Percentiles rank a stretch among this genome's conserved stretches.
Conservation (phyloP, 306 rosid genomes). For the Astragalus membranaceus region DNA sequence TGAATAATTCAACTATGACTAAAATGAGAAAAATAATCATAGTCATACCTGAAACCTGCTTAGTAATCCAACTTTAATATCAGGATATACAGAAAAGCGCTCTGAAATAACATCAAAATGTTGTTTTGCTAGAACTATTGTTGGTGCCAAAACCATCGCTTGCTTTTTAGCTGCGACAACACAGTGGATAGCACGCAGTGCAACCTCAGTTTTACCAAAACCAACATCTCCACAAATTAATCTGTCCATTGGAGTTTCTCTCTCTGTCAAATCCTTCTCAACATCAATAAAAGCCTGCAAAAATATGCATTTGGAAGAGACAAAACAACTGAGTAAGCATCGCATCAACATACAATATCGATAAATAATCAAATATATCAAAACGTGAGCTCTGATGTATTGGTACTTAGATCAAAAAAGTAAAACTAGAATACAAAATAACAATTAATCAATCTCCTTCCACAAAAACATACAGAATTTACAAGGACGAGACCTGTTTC, state of each 20-base stretch:
- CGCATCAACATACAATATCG: not conserved
- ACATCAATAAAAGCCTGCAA: constrained; percentile 87
- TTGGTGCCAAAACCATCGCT: constrained; percentile 94
- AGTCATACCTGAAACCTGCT: constrained; percentile 91
- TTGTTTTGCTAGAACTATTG: constrained; percentile 91
- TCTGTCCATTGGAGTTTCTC: constrained; percentile 94
- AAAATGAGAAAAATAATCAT: not conserved
- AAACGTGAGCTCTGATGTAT: not conserved
- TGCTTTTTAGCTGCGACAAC: constrained; percentile 87
- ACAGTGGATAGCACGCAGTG: constrained; percentile 82
- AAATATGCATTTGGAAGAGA: constrained; percentile 7
- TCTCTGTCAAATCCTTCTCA: constrained; percentile 70
- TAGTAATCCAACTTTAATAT: constrained; percentile 66
- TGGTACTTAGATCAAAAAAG: not conserved
- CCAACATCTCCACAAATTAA: constrained; percentile 98
- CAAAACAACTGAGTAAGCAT: constrained; percentile 18
- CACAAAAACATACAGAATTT: not conserved
- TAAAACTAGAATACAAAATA: constrained; percentile 3
- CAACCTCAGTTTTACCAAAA: constrained; percentile 98
- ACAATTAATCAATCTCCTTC: not conserved
- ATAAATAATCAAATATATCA: not conserved
- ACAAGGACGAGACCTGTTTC: constrained; percentile 42
- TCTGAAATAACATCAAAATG: constrained; percentile 82
- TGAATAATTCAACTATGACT: constrained; percentile 5
- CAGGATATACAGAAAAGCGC: constrained; percentile 63